Evolutionary conservation across 495 filamentous ascomycete species (phyloP).

Genomic region (Saxispiralis lemnorum): DNA sequence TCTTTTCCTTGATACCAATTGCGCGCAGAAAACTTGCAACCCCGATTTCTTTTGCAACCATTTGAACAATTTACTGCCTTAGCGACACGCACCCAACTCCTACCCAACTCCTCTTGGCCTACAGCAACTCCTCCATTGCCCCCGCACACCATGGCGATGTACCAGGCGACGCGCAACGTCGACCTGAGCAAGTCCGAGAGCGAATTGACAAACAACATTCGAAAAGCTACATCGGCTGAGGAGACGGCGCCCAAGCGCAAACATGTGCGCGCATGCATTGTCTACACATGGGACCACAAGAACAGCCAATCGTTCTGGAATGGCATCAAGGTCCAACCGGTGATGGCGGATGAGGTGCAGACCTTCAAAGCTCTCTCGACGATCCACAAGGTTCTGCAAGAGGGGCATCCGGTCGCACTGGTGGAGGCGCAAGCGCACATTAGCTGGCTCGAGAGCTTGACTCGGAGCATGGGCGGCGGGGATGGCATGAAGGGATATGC

Average conservation of each 20-base stretch:
- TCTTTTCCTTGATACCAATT: no score
- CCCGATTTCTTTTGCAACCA: no score
- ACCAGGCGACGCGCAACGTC: conserved; percentile 34
- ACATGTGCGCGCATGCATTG: conserved; percentile 94
- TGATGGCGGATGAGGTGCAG: conserved; percentile 66
- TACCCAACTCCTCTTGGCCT: no score
- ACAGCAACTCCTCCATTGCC: no score
- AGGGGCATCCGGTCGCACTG: conserved; percentile 76
- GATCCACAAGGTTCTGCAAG: conserved; percentile 84
- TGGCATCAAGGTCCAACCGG: conserved; percentile 98
- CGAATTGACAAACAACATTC: conserved; percentile 86
- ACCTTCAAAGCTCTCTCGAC: conserved; percentile 43
- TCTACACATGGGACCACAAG: conserved; percentile 99
- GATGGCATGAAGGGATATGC: conserved; percentile 59
- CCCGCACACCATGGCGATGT: conserved; percentile 21
- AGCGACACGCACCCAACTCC: no score
- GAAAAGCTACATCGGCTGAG: conserved; percentile 56
- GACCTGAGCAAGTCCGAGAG: conserved; percentile 60
- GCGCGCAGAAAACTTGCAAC: no score
- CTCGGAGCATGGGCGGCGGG: conserved; percentile 53
- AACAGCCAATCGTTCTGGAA: conserved; percentile 91
- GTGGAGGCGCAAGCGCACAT: conserved; percentile 77
- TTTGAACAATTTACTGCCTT: no score
- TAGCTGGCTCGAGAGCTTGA: conserved; percentile 84
- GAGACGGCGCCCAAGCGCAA: conserved; percentile 35